Evolutionary conservation across 495 filamentous ascomycete species (phyloP).

Genomic region (Aspergillus cavernicola): DNA sequence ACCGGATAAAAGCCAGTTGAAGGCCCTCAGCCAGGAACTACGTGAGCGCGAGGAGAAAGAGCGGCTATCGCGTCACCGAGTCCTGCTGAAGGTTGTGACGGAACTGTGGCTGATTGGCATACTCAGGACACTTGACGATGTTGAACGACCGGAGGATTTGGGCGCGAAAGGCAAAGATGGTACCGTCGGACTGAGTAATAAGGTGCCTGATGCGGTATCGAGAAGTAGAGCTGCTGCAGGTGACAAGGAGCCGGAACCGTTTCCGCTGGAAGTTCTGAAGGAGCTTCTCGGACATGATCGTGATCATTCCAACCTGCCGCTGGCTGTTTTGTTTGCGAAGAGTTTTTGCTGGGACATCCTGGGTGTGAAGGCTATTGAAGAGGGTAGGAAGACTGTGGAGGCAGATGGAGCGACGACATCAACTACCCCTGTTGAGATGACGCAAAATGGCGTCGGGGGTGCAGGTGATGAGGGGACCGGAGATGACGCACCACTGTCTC

Average conservation of each 20-base stretch:
- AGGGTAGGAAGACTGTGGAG: slow-evolving; percentile 78
- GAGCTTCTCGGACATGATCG: slow-evolving; percentile 90
- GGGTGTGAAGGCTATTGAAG: slow-evolving; percentile 65
- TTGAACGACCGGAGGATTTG: slow-evolving; percentile 77
- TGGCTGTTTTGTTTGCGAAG: slow-evolving; percentile 93
- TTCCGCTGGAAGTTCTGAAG: slow-evolving; percentile 93
- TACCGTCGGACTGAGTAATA: slow-evolving; percentile 41
- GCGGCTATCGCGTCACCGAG: slow-evolving; percentile 76
- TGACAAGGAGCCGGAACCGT: slow-evolving; percentile 64
- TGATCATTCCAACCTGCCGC: slow-evolving; percentile 84
- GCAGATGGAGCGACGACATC: slow-evolving; percentile 72
- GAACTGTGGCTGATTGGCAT: slow-evolving; percentile 95
- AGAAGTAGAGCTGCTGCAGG: slow-evolving; percentile 32
- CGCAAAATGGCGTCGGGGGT: slow-evolving; percentile 46
- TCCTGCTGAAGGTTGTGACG: slow-evolving; percentile 83
- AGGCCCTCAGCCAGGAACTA: slow-evolving; percentile 71
- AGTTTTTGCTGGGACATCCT: slow-evolving; percentile 94
- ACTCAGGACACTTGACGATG: slow-evolving; percentile 84
- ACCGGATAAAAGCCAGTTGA: slow-evolving; percentile 82
- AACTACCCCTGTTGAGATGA: slow-evolving; percentile 41
- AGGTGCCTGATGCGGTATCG: slow-evolving; percentile 54
- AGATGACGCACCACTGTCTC: slow-evolving; percentile 68
- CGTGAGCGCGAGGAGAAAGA: slow-evolving; percentile 97
- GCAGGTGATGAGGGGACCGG: slow-evolving; percentile 21
- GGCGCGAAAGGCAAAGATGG: slow-evolving; percentile 64